Percentiles rank a stretch among this genome's conserved stretches.
Evolutionary conservation across 108 stramenopile genomes (phyloP).

Genomic region (Pseudonitzschia delicatissima): DNA sequence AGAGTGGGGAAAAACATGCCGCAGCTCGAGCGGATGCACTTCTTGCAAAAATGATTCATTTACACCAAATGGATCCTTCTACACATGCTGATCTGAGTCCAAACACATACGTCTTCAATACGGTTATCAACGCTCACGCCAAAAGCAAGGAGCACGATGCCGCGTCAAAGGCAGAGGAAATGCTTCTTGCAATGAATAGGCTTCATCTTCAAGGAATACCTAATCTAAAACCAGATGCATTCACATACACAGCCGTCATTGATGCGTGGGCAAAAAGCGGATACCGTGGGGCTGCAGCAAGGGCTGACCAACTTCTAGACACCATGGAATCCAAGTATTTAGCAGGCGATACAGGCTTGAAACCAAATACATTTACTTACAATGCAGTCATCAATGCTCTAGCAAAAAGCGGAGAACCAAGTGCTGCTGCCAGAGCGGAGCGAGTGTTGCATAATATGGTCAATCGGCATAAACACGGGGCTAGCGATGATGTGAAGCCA

Average conservation of each 20-base stretch:
- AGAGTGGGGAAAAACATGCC: conserved; percentile 69
- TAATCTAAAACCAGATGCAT: conserved; percentile 81
- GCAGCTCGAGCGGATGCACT: conserved; percentile 76
- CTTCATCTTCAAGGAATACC: conserved; percentile 70
- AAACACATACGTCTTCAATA: conserved; percentile 81
- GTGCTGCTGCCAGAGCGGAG: conserved; percentile 80
- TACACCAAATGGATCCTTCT: conserved; percentile 74
- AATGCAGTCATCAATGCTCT: conserved; percentile 76
- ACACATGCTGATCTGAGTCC: conserved; percentile 68
- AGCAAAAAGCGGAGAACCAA: conserved; percentile 77
- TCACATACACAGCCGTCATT: conserved; percentile 82
- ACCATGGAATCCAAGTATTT: conserved; percentile 85
- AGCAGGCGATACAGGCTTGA: conserved; percentile 73
- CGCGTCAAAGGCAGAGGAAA: conserved; percentile 83
- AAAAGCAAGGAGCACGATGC: conserved; percentile 49
- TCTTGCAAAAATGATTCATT: conserved; percentile 74
- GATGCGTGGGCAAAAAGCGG: conserved; percentile 74
- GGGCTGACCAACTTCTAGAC: conserved; percentile 79
- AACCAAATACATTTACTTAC: conserved; percentile 71
- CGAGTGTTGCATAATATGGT: conserved; percentile 84
- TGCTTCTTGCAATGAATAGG: conserved; percentile 79
- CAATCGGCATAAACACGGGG: conserved; percentile 60
- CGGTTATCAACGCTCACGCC: conserved; percentile 27
- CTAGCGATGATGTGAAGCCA: conserved; percentile 71
- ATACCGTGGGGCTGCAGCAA: conserved; percentile 72